Base-by-base conservation (phyloP, 1,139 yeast genomes). In the Sugiyamaella paludigena region DNA sequence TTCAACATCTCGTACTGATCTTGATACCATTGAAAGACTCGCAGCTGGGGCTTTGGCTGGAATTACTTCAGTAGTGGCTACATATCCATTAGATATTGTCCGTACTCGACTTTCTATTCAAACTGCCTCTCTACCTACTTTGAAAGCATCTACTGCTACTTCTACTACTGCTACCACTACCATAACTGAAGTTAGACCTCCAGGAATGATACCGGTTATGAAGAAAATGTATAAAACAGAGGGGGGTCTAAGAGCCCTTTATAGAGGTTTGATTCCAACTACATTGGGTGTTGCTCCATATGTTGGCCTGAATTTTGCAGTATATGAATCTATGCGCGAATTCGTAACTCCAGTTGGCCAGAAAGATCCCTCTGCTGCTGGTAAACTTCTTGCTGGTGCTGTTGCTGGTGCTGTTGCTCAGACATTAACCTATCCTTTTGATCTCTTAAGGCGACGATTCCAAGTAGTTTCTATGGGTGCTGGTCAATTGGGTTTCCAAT, bases 221-320 rank as follows among this genome's bases (percentile, higher is more conserved):
- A 61, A 60, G 36, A 73, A 76, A 26, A 88, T 89, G 16, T 86
- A 84, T 66, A 61, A 62, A 11, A 77, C 76, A 13, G 98, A 92
- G 68, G 98, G 98, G 28, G 96, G 96, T 0, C 31, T 87, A 6
- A 54, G 67, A 4, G 96, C 92, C 0, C 73, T 91, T 15, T 92
- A 87, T 64, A 75, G 92, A 48, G 98, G 98, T 3, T 73, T 91
- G 8, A 73, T 84, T 52, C 97, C 98, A 6, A 91, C 98, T 0
- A 80, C 91, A 2, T 69, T 87, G 56, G 98, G 98, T 1, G 97
- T 92, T 11, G 97, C 96, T 1, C 98, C 98, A 0, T 92, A 91
- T 61, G 97, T 88, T 38, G 96, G 96, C 2, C 77, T 92, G 48
- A 92, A 91, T 68, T 92, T 92, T 66, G 86, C 96, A 6, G 80